phyloP scores from a whole-genome alignment of 139 green algal genomes.

The Astrephomene gubernaculifera region DNA sequence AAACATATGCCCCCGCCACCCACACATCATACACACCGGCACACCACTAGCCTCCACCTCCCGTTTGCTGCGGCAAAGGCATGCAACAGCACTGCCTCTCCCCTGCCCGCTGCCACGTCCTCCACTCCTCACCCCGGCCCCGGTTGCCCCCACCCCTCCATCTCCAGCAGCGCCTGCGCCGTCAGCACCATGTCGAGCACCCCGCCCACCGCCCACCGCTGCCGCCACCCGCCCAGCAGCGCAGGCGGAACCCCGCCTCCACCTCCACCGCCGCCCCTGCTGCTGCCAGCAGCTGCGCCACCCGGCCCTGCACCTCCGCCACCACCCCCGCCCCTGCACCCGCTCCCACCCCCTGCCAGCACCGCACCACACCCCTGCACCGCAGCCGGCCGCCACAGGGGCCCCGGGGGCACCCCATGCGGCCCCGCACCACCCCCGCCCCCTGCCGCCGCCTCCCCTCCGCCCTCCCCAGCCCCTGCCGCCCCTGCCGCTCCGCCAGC shows the following conservation, averaged over 20 bases:
- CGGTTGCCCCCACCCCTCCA: not conserved
- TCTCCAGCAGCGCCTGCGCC: not conserved
- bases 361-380: too few relatives aligned
- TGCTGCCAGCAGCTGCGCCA: too few relatives aligned
- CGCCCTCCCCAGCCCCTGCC: not conserved
- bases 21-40: too few relatives aligned
- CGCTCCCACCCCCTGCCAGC: not conserved
- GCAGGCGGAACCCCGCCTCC: not conserved
- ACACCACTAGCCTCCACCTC: too few relatives aligned
- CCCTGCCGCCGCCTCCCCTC: not conserved
- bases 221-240: not conserved
- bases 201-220: conserved; percentile 1
- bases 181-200: not conserved
- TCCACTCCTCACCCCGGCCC: not conserved
- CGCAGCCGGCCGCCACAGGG: too few relatives aligned
- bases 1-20: too few relatives aligned
- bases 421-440: not conserved
- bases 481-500: not conserved
- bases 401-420: too few relatives aligned
- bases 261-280: not conserved
- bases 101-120: too few relatives aligned
- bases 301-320: not conserved
- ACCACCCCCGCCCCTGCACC: not conserved
- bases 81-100: too few relatives aligned
- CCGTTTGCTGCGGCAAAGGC: too few relatives aligned